Conservation (phyloP, 202 grass and related monocot genomes). For the Digitaria exilis region DNA sequence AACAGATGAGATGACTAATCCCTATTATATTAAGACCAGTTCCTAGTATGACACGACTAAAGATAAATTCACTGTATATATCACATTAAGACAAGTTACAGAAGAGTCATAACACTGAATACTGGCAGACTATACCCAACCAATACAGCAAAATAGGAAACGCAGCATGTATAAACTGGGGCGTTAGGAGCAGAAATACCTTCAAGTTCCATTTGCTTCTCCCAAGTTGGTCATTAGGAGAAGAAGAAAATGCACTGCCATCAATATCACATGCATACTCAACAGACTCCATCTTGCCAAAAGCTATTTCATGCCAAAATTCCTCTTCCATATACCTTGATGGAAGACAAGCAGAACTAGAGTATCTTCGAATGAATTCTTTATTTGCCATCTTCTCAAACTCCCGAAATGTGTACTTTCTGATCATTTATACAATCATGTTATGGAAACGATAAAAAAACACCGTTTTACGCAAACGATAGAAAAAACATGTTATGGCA, state of each 20-base stretch:
- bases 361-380: conserved; percentile 75
- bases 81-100: conserved; percentile 10
- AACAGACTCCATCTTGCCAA: conserved; percentile 73
- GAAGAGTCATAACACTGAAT: not conserved
- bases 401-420: conserved; percentile 81
- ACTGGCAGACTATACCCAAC: conserved; percentile 10
- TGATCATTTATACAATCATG: conserved; percentile 42
- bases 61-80: not conserved
- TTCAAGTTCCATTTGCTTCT: conserved; percentile 81
- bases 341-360: conserved; percentile 71
- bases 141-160: conserved; percentile 24
- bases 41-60: not conserved
- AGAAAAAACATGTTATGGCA: conserved; percentile 25
- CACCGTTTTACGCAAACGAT: conserved; percentile 19
- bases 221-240: conserved; percentile 65
- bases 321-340: conserved; percentile 79
- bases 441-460: not conserved
- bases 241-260: conserved; percentile 77
- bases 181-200: conserved; percentile 49
- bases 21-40: not conserved
- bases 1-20: not conserved
- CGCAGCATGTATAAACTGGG: not conserved
- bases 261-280: conserved; percentile 89
- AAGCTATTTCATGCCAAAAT: conserved; percentile 91
- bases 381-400: conserved; percentile 92